phyloP scores from a whole-genome alignment of 768 basidiomycete genomes.

The Naganishia vaughanmartiniae region DNA sequence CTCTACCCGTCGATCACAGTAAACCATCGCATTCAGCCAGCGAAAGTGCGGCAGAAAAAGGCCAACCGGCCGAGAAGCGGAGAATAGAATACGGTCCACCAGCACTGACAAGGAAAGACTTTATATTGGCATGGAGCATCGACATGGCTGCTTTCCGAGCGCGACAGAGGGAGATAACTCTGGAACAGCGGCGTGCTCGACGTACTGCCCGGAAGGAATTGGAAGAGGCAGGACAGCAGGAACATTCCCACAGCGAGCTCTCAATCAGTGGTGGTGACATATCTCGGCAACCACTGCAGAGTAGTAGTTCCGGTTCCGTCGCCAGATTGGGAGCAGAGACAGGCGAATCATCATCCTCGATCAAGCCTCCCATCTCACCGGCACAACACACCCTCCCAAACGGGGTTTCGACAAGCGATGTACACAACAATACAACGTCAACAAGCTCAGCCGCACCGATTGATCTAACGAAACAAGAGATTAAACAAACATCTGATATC shows the following conservation, averaged over 20 bases:
- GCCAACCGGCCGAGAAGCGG: background rate
- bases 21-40: background rate
- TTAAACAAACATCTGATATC: background rate
- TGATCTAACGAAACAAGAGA: background rate
- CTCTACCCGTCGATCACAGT: background rate
- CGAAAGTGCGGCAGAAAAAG: background rate
- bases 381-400: background rate
- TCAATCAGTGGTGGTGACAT: background rate
- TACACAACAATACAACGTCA: background rate
- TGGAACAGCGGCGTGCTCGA: constrained; percentile 6
- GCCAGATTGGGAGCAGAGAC: too few species aligned
- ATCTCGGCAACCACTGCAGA: background rate
- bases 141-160: constrained; percentile 13
- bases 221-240: background rate
- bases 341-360: too few species aligned
- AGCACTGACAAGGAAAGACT: constrained; percentile 12
- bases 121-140: constrained; percentile 16
- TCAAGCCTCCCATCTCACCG: background rate
- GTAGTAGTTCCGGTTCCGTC: background rate
- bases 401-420: background rate
- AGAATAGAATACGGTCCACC: constrained; percentile 10
- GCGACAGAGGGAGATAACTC: constrained; percentile 2
- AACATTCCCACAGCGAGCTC: background rate
- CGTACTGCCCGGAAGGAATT: background rate
- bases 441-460: background rate